Base-by-base conservation (phyloP, 768 basidiomycete genomes). In the Lentinula boryana region DNA sequence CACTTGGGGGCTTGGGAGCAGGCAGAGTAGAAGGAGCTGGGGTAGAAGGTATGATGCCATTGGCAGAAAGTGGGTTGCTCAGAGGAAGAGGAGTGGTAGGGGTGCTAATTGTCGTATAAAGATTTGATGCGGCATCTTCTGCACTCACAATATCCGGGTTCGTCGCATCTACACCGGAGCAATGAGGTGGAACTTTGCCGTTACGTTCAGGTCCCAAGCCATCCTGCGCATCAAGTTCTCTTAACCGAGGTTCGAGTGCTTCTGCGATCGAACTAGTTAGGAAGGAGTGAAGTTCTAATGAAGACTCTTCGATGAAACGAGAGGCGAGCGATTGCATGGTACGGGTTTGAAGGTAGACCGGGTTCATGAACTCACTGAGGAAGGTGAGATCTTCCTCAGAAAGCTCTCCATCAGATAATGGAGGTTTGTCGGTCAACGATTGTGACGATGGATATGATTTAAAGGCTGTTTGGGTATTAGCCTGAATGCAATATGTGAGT, bases 201-300 rank as follows among this genome's bases (percentile, higher is more conserved):
- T 68, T 69, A 21, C 89, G 86, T 38, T 77, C 73, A 8, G 77
- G 77, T 40, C 79, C 80, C 31, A 90, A 78, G 5, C 84, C 86
- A 66, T 95, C 91, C 6, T 74, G 73, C 8, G 71, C 68, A 70
- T 96, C 91, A 5, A 81, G 76, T 44, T 84, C 84, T 57, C 82
- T 78, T 16, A 95, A 76, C 12, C 85, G 84, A 1, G 76, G 68
- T 69, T 89, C 85, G 32, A 98, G 83, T 35, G 80, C 78, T 9
- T 76, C 74, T 3, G 91, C 88, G 62, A 98, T 81, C 10, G 84
- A 76, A 15, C 81, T 79, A 49, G 76, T 74, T 58, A 98, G 87
- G 78, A 98, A 97, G 58, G 86, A 84, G 72, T 94, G 90, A 5
- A 98, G 82, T 68, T 96, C 89, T 62, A 98, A 83, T 61, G 86